Evolutionary conservation across 495 filamentous ascomycete genomes (phyloP), one percentile per base, ranked within the genome.

Genomic region (Penicillium turbatum): DNA sequence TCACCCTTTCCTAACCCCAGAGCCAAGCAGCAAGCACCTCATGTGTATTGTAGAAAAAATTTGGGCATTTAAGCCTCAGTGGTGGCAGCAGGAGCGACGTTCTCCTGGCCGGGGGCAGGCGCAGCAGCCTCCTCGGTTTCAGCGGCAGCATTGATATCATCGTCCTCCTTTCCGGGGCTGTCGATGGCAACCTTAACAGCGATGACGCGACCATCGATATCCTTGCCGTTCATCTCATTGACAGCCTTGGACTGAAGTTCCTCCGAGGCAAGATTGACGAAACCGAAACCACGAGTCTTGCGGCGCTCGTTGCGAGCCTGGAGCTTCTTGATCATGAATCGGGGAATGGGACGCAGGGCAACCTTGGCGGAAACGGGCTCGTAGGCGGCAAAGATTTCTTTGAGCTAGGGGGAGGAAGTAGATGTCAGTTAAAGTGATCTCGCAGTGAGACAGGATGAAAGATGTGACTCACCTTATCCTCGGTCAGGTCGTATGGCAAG

Each of bases 291-390:
- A 76, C 93, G 93, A 48, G 95, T 95, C 87, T 98, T 98, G 80
- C 93, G 95, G 56, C 92, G 87, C 79, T 98, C 93, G 59, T 91
- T 91, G 63, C 93, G 92, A 59, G 89, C 89, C 76, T 95, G 92
- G 49, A 98, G 90, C 81, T 97, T 98, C 84, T 95, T 95, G 76
- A 98, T 92, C 93, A 98, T 98, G 83, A 96, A 98, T 59, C 91
- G 92, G 47, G 95, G 95, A 63, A 98, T 98, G 35, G 93, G 93
- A 41, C 93, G 92, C 57, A 98, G 88, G 56, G 93, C 93, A 66
- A 98, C 96, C 82, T 97, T 98, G 70, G 93, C 93, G 37, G 89
- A 92, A 50, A 87, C 82, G 12, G 93, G 95, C 63, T 87, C 74
- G 78, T 97, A 98, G 47, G 81, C 89, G 52, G 75, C 73, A 76